Base-by-base conservation (phyloP, 2,329 filamentous ascomycete genomes). In the Pleurostoma richardsiae region DNA sequence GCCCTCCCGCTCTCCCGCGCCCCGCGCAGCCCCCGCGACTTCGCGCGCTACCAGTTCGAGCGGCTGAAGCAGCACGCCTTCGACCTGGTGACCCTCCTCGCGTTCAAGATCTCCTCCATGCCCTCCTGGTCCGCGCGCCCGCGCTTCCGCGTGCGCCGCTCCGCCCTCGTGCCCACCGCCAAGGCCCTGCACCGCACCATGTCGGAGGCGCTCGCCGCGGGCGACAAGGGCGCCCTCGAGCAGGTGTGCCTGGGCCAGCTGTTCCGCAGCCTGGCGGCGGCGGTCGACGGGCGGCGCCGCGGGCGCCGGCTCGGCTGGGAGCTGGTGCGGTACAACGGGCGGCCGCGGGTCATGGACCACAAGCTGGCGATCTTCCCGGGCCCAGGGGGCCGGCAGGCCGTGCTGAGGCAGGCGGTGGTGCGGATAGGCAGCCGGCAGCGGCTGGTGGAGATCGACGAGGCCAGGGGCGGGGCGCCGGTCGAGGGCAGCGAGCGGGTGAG, bases 341-440 rank as follows among this genome's bases (percentile, higher is more conserved):
- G 48, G 5, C 56, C 64, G 47, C 55, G 64, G 29, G 55, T 86
- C 38, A 68, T 79, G 39, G 79, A 78, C 48, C 75, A 83, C 65
- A 73, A 78, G 55, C 64, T 79, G 7, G 63, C 70, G 30, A 60
- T 80, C 42, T 71, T 77, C 10, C 56, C 68, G 4, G 66, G 69
- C 6, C 64, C 70, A 36, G 63, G 65, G 47, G 8, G 8, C 8
- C 59, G 61, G 6, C 53, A 60, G 44, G 58, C 59, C 39, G 58
- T 70, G 4, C 55, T 83, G 45, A 73, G 79, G 56, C 78, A 82
- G 67, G 80, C 73, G 29, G 74, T 85, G n/a, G 80, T 87, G 41
- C 69, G 70, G 47, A 77, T 87, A 51, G 60, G 67, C 29, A 82
- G 77, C 49, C 70, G 68, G 30, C 83, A 87, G 66, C 70, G 69